phyloP scores from a whole-genome alignment of 306 rosid species.

The Dicorynia guianensis region DNA sequence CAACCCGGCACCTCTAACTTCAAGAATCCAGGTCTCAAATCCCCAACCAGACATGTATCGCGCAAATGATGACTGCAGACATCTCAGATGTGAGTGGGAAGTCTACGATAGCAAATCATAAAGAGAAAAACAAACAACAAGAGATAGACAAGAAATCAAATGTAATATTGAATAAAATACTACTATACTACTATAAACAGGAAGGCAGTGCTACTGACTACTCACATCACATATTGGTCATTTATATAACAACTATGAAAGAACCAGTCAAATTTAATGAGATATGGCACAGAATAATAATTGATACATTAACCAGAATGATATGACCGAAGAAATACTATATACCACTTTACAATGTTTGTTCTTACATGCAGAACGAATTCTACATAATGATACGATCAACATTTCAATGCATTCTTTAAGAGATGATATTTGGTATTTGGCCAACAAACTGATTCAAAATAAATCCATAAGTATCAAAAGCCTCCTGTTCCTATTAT shows the following conservation, averaged over 20 bases:
- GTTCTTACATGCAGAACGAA: neutral
- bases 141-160: neutral
- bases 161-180: conserved; percentile 2
- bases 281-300: neutral
- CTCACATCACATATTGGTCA: conserved; percentile 11
- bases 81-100: conserved; percentile 42
- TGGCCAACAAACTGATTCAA: no score
- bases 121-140: neutral
- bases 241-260: neutral
- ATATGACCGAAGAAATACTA: conserved; percentile 15
- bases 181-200: conserved; percentile 20
- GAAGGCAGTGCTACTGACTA: conserved; percentile 15
- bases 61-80: conserved; percentile 90
- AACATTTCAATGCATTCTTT: no score
- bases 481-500: no score
- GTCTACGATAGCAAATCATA: conserved; percentile 29
- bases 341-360: conserved; percentile 13
- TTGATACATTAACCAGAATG: conserved; percentile 15
- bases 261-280: no score
- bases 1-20: conserved; percentile 97
- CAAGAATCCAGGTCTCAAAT: conserved; percentile 96
- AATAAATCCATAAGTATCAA: no score
- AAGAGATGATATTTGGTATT: no score
- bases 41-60: conserved; percentile 95
- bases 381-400: no score